phyloP scores from a whole-genome alignment of 345 rosid species.

The Euphorbia tirucalli region DNA sequence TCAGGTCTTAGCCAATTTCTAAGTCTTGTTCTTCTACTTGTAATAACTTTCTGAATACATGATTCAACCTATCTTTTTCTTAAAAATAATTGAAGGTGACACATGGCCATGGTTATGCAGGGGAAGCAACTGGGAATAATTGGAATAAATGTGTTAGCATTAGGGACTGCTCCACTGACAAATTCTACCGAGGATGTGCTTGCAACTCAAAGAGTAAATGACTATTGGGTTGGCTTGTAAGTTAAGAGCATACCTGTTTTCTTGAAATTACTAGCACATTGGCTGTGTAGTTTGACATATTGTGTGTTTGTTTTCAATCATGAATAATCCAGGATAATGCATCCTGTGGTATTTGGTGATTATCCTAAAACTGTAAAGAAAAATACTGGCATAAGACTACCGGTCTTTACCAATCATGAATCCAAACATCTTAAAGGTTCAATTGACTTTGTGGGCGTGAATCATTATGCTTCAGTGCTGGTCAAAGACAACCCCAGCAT shows the following conservation, averaged over 20 bases:
- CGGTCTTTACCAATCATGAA: constrained; percentile 53
- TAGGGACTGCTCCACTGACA: constrained; percentile 25
- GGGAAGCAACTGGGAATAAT: constrained; percentile 34
- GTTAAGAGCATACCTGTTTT: background rate
- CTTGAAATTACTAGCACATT: background rate
- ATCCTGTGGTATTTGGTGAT: constrained; percentile 66
- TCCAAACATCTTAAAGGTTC: constrained; percentile 59
- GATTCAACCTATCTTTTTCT: too few relatives aligned
- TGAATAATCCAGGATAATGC: constrained; percentile 56
- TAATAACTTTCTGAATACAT: too few relatives aligned
- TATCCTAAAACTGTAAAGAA: constrained; percentile 62
- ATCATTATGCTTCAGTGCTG: constrained; percentile 29
- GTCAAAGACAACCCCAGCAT: constrained; percentile 29
- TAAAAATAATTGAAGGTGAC: too few relatives aligned
- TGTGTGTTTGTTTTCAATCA: background rate
- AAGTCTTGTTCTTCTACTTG: background rate
- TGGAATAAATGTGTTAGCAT: constrained; percentile 30
- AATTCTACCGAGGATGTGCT: constrained; percentile 33
- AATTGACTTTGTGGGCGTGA: constrained; percentile 53
- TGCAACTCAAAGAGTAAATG: constrained; percentile 39
- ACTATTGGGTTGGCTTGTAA: constrained; percentile 43
- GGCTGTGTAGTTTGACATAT: background rate
- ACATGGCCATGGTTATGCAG: constrained; percentile 20
- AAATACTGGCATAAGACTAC: constrained; percentile 58
- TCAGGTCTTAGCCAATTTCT: constrained; percentile 35